Evolutionary conservation across 331 rosid genomes (phyloP).

Genomic region (Prunus yedoensis): DNA sequence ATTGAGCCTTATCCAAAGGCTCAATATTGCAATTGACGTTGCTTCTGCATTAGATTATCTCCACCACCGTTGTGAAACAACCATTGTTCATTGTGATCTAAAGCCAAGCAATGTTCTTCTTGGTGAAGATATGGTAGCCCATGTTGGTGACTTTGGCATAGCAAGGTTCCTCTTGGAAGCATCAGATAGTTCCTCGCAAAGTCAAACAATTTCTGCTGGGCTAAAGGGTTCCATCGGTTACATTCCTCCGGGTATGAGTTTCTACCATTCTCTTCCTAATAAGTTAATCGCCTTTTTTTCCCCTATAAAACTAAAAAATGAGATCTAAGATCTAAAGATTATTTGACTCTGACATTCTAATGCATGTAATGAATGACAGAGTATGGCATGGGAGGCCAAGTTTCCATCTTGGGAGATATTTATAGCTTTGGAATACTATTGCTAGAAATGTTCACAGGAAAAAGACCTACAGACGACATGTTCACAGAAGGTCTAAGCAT

Average conservation of each 20-base stretch:
- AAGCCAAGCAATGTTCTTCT: neutral
- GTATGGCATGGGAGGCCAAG: conserved; percentile 1
- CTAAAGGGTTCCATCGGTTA: neutral
- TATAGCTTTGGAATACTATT: neutral
- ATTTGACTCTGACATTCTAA: neutral
- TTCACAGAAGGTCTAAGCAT: neutral
- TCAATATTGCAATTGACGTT: neutral
- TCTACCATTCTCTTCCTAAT: neutral
- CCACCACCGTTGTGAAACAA: neutral
- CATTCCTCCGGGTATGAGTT: conserved; percentile 2
- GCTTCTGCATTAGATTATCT: neutral
- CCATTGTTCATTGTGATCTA: neutral
- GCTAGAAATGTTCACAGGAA: neutral
- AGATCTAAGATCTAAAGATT: too few species aligned
- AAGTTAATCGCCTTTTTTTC: too few species aligned
- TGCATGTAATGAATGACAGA: neutral
- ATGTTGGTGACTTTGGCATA: neutral
- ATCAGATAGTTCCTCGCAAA: neutral
- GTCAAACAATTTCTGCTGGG: neutral
- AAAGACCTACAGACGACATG: neutral
- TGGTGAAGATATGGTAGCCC: neutral
- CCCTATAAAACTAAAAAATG: too few species aligned
- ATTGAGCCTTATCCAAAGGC: neutral
- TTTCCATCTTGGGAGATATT: neutral
- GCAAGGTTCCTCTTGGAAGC: conserved; percentile 6